Evolutionary conservation across 192 early-diverging fungal species (phyloP), one percentile per base, ranked within the genome.

Genomic region (Dissophora ornata): DNA sequence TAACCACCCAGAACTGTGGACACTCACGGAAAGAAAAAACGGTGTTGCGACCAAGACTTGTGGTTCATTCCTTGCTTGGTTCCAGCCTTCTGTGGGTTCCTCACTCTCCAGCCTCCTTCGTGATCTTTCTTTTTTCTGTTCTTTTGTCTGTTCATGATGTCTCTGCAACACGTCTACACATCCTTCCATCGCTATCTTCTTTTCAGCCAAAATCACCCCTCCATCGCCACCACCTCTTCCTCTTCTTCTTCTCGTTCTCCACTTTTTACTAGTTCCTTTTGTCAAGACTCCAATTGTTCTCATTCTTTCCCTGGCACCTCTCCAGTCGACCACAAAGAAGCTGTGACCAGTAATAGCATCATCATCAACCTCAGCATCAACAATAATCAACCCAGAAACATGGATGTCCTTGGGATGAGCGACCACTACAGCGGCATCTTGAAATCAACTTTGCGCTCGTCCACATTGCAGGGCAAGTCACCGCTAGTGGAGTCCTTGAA

Each of bases 131-230:
- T 38, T 26, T 21, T 48, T 57, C 54, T 67, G 29, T 46, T 62
- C 60, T 21, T 19, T 49, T 22, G 8, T 26, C 34, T 22, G 7
- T 12, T 28, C 16, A 2, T 44, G 42, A 71, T 71, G 69, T 55
- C 59, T 13, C 22, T 71, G 34, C 50, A 48, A 11, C 44, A 62
- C 10, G 19, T 57, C 19, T 44, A 30, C n/a, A 54, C 32, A 49
- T 30, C 60, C 16, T 24, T 71, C 49, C 53, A 62, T 55, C 69
- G 69, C n/a, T 50, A 56, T 19, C 59, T 74, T 52, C 61, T 41
- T 26, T 33, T 64, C 13, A 52, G 21, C 28, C 60, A 62, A 22
- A 12, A 51, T 38, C 36, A 38, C 13, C 13, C 36, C 36, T 9
- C 36, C 36, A 51, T 38, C 36, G 13, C 13, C 13, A 6, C 36